Evolutionary conservation across 306 rosid genomes (phyloP), one percentile per base, ranked within the genome.

Genomic region (Quercus robur): DNA sequence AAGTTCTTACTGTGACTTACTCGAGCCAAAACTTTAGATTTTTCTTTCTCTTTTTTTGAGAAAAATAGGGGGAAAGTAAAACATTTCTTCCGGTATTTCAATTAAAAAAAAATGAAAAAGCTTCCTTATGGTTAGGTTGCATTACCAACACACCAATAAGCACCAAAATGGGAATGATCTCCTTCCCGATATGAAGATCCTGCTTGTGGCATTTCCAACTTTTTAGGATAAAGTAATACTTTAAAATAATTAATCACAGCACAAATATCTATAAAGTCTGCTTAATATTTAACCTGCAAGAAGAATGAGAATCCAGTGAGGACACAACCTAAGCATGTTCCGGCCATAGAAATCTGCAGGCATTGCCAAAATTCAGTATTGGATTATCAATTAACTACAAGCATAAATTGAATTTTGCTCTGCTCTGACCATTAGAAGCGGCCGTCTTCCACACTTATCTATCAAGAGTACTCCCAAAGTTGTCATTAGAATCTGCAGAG

Each of bases 401-500:
- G 10, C 11, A 33, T 33, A 67, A 64, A 67, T 4, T 31, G 26
- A 19, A 67, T 31, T 17, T 33, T 19, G 25, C 15, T 9, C 6
- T 12, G 26, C 30, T 58, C 71, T 21, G 1, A 80, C 83, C 70
- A 80, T 28, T 21, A 80, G 44, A 33, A 80, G 79, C 0, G 79
- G 83, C 31, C 74, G 49, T 68, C 83, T 74, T 74, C 83, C 83
- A 31, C 30, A 41, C 35, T 55, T 80, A 54, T 80, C 83, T 33
- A 80, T 61, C 5, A 80, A 23, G 67, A 76, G 19, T 19, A 67
- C 59, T 19, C 75, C 75, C 14, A 67, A 1, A 31, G 44, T 13
- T 44, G 79, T 19, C 21, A 49, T 10, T 14, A 52, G 44, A 52
- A 55, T 44, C 75, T 80, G 78, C 56, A 51, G 21, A 52, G 30